Evolutionary conservation across 768 basidiomycete species (phyloP), one percentile per base, ranked within the genome.

Genomic region (Rhodotorula sphaerocarpa): DNA sequence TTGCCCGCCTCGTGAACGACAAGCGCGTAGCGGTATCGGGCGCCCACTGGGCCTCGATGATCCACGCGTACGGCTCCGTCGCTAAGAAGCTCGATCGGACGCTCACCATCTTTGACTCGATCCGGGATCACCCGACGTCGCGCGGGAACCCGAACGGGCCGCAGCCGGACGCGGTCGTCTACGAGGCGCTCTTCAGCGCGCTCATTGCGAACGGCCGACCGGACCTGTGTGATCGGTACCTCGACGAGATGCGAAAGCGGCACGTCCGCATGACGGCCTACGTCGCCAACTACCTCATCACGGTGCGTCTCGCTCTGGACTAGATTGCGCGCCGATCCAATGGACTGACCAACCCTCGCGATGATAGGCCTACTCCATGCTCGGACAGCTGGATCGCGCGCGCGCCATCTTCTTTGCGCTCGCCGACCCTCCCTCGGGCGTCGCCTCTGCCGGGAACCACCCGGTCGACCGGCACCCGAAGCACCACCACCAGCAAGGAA

Each of bases 231-330:
- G 83, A 84, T 0, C 70, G 76, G 23, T 90, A 88, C 73, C 74
- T 86, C 41, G 73, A 77, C 36, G 81, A 82, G 60, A 83, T 96
- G 78, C 77, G 76, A 28, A 70, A 75, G 2, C 78, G 80, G 10
- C 83, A 83, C 36, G 82, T 91, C 12, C 86, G 87, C 70, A 86
- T 90, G 83, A 96, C 92, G 3, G 91, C 93, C 10, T 99, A 99
- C 75, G 87, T 96, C 67, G 87, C 86, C 31, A 96, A 96, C 77
- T 79, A 85, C 59, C 77, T 89, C 71, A 73, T 71, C 63, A 71
- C 63, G 63, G 69, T 70, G 48, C 52, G 63, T 56, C 31, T 44
- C 0, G 5, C 41, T 34, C 28, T 11, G 14, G 25, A 6, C 31
- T 12, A 31, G 28, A n/a, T 14, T 3, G 18, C 25, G 25, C 41